These are phyloP conservation scores for Raphanus sativus DNA, from an alignment of 345 rosid genomes.

Conservation along the genomic window DNA sequence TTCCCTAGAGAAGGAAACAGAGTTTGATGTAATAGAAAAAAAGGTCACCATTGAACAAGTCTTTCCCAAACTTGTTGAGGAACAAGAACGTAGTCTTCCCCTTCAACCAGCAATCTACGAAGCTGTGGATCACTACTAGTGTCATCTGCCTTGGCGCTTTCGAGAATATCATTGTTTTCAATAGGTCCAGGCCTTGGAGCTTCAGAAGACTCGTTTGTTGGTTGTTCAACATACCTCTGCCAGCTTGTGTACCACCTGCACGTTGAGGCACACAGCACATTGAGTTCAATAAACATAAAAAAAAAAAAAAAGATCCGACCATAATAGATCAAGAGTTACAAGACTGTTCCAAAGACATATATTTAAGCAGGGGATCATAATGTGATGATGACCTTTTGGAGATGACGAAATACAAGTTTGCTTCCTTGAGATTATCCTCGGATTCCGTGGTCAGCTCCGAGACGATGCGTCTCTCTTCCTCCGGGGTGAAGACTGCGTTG, in stretches of 20 bases:
- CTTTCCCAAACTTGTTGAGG: neutral
- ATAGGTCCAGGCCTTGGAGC: neutral
- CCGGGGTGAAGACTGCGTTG: neutral
- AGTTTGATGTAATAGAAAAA: slow-evolving; percentile 7
- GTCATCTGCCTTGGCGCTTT: neutral
- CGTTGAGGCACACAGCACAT: neutral
- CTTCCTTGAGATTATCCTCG: neutral
- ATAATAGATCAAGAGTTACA: too few relatives aligned
- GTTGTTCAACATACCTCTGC: neutral
- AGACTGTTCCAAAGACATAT: too few relatives aligned
- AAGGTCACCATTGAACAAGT: neutral
- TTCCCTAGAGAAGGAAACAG: neutral
- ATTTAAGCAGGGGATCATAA: neutral
- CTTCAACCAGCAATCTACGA: neutral
- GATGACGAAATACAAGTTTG: neutral
- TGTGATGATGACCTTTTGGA: neutral
- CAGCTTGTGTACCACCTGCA: neutral
- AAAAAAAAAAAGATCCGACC: too few relatives aligned
- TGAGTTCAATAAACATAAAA: too few relatives aligned
- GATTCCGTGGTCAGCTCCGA: neutral
- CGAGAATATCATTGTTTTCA: neutral
- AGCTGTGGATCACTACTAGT: too few relatives aligned
- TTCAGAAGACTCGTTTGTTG: neutral
- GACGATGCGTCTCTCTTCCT: neutral
- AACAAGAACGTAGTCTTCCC: neutral